Percentiles rank a stretch among this genome's conserved stretches.
phyloP scores from a whole-genome alignment of 345 rosid species.

The Eucalyptus curtisii region DNA sequence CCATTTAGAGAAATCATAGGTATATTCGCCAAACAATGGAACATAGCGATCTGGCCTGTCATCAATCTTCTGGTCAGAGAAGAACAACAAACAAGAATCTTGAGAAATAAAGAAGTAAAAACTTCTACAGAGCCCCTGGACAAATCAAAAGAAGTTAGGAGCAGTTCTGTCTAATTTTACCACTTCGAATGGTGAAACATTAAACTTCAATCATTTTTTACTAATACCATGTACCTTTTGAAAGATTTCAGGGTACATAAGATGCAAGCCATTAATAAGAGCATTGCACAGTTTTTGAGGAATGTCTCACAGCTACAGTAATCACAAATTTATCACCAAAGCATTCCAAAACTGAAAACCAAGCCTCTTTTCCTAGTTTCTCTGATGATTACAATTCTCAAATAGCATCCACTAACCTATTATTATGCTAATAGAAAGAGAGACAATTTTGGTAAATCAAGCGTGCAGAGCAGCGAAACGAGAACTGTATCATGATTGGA shows the following conservation, averaged over 20 bases:
- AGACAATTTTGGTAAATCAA: background rate
- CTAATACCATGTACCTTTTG: background rate
- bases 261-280: background rate
- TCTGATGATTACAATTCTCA: background rate
- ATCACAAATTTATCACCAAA: background rate
- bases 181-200: background rate
- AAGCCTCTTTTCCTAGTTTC: background rate
- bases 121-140: background rate
- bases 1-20: slow-evolving; percentile 65
- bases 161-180: background rate
- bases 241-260: background rate
- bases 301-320: background rate
- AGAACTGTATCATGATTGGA: background rate
- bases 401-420: background rate
- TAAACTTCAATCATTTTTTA: background rate
- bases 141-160: background rate
- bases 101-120: background rate
- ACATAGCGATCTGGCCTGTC: slow-evolving; percentile 97
- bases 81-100: background rate
- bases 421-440: background rate
- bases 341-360: background rate
- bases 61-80: background rate
- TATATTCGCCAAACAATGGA: slow-evolving; percentile 64
- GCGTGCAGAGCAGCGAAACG: background rate
- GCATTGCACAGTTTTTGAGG: background rate